Percentiles rank a stretch among this genome's conserved stretches.
phyloP scores from a whole-genome alignment of 2,329 filamentous ascomycete genomes.

The Cucurbitaria berberidis region DNA sequence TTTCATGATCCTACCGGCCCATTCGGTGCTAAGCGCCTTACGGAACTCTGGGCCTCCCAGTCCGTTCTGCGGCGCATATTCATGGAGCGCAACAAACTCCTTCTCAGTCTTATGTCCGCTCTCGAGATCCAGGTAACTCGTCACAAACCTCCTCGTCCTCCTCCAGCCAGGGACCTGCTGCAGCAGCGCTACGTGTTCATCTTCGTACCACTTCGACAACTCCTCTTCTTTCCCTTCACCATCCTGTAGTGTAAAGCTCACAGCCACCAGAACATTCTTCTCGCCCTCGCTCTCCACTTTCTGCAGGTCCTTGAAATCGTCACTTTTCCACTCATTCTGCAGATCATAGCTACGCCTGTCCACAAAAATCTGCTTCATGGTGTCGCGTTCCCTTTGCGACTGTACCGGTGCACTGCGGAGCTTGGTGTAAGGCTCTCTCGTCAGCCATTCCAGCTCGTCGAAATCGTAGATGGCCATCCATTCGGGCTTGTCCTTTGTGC shows the following conservation, averaged over 20 bases:
- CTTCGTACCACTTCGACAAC: slow-evolving; percentile 71
- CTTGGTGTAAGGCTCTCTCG: slow-evolving; percentile 71
- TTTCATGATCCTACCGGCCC: slow-evolving; percentile 64
- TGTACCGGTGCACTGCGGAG: slow-evolving; percentile 65
- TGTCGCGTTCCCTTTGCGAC: slow-evolving; percentile 64
- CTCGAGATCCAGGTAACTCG: slow-evolving; percentile 61
- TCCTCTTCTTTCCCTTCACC: slow-evolving; percentile 60
- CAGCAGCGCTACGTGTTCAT: slow-evolving; percentile 76
- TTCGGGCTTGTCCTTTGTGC: slow-evolving; percentile 60
- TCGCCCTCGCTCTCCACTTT: slow-evolving; percentile 62
- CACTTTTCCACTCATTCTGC: slow-evolving; percentile 60
- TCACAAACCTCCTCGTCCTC: slow-evolving; percentile 72
- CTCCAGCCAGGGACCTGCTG: slow-evolving; percentile 80
- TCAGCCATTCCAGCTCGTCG: slow-evolving; percentile 73
- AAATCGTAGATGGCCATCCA: slow-evolving; percentile 86
- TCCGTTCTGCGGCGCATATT: slow-evolving; percentile 72
- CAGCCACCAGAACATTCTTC: slow-evolving; percentile 64
- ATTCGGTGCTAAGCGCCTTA: slow-evolving; percentile 67
- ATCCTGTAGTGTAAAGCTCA: slow-evolving; percentile 65
- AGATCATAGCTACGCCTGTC: slow-evolving; percentile 75
- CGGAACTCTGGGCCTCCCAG: slow-evolving; percentile 69
- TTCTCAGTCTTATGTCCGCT: slow-evolving; percentile 50
- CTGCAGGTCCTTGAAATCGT: slow-evolving; percentile 66
- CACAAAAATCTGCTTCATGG: slow-evolving; percentile 71
- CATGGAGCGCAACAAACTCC: slow-evolving; percentile 71